Base-by-base conservation (phyloP, 257 asterid genomes). In the Jacaranda copaia region DNA sequence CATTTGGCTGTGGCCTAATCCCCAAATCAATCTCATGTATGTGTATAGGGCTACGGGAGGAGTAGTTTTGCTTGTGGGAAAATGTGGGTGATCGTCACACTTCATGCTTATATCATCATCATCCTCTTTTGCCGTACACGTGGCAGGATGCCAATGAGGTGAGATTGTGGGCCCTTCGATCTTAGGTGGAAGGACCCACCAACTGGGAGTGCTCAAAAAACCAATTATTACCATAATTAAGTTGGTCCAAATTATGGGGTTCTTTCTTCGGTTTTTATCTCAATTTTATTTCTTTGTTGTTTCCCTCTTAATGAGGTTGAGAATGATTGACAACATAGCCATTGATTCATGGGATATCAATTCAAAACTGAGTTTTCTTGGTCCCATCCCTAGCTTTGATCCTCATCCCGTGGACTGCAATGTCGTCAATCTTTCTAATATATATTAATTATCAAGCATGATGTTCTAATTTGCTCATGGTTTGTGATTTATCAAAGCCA, bases 101-200 rank as follows among this genome's bases (percentile, higher is more conserved):
- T 84, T 85, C 86, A 82, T 85, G 87, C 89, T 81, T 79, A 81
- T 73, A 87, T 85, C 89, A 87, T 81, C 89, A 87, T 81, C 87
- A 75, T 57, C 53, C 64, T 76, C 87, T 80, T 12, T 5, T 7
- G 76, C 59, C 82, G 18, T 81, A 71, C 85, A 84, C 86, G 84
- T 77, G 90, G 81, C 86, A 42, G 32, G 67, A 18, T 64, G 20
- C 40, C 38, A 5, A 12, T 79, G 48, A 55, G 73, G 36, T 75
- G 12, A 74, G 76, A 48, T 55, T 68, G 76, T 53, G 83, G 83
- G 69, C 79, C 86, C 15, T 35, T 1, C 4, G 65, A 81, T 77
- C 83, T 57, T 65, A 20, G 69, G 74, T 80, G 73, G 82, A 74
- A 65, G 57, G 85, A 52, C 65, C 85, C 75, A 73, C 66, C 57